Conservation (phyloP, 2,329 filamentous ascomycete genomes). For the Aureobasidium sp. region DNA sequence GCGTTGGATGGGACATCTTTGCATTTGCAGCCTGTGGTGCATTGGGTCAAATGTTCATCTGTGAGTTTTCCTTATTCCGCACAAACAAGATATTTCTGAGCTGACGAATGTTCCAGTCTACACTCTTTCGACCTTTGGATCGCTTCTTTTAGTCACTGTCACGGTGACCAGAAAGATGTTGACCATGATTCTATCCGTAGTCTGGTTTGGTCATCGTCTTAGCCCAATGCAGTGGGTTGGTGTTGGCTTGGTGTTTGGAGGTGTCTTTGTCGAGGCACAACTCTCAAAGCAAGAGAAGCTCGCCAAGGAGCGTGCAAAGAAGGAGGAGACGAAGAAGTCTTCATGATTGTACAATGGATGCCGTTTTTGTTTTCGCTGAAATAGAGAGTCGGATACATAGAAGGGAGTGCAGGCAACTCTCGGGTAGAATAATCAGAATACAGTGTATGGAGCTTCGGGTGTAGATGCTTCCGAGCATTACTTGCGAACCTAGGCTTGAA, state of each 20-base stretch:
- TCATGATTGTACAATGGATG: neutral
- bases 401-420: neutral
- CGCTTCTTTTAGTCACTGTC: constrained; percentile 85
- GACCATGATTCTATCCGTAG: constrained; percentile 93
- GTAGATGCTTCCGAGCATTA: neutral
- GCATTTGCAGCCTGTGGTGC: constrained; percentile 87
- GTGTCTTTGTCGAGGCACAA: constrained; percentile 81
- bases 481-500: neutral
- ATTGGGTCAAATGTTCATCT: constrained; percentile 93
- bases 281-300: constrained; percentile 78
- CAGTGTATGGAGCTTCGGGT: neutral
- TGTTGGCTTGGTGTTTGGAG: constrained; percentile 87
- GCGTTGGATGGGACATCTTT: constrained; percentile 79
- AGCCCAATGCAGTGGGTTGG: constrained; percentile 89
- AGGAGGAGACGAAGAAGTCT: constrained; percentile 7
- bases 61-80: constrained; percentile 24
- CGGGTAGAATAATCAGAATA: neutral
- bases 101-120: constrained; percentile 49
- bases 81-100: neutral
- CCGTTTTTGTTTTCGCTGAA: neutral
- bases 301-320: constrained; percentile 58
- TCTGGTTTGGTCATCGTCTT: constrained; percentile 87
- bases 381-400: neutral
- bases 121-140: constrained; percentile 86
- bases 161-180: constrained; percentile 98